phyloP scores from a whole-genome alignment of 116 monocot species.

The Trichopus zeylanicus region DNA sequence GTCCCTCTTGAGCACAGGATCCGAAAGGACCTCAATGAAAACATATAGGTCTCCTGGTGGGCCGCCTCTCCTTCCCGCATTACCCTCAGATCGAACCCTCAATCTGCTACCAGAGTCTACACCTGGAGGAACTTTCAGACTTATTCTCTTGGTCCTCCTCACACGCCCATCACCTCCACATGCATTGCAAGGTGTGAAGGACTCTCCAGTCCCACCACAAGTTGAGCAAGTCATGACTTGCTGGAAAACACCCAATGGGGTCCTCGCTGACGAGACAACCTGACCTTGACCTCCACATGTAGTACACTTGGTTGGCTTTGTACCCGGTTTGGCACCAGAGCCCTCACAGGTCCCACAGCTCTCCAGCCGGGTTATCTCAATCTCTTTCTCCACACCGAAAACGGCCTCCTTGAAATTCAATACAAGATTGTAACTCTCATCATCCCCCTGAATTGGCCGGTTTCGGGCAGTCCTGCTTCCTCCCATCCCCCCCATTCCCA shows the following conservation, averaged over 20 bases:
- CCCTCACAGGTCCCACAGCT: constrained; percentile 75
- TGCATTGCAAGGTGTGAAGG: constrained; percentile 64
- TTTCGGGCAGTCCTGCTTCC: constrained; percentile 57
- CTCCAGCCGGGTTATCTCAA: constrained; percentile 81
- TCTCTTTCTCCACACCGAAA: constrained; percentile 88
- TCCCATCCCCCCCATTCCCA: constrained; percentile 87
- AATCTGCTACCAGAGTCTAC: constrained; percentile 87
- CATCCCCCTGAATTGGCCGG: constrained; percentile 75
- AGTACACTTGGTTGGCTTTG: constrained; percentile 75
- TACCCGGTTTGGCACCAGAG: constrained; percentile 88
- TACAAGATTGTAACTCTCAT: constrained; percentile 78
- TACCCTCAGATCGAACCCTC: constrained; percentile 86
- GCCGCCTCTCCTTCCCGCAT: constrained; percentile 84
- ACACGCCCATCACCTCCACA: constrained; percentile 89
- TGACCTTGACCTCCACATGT: constrained; percentile 93
- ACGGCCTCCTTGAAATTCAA: constrained; percentile 91
- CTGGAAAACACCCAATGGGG: constrained; percentile 94
- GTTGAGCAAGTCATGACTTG: constrained; percentile 82
- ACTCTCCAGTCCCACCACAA: constrained; percentile 80
- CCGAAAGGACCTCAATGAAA: constrained; percentile 84
- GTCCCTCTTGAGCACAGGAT: constrained; percentile 81
- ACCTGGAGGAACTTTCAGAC: constrained; percentile 89
- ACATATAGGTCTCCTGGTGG: constrained; percentile 89
- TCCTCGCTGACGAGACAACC: constrained; percentile 81
- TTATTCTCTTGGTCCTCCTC: constrained; percentile 73